phyloP scores from a whole-genome alignment of 495 filamentous ascomycete genomes.

The Neurospora sp. region DNA sequence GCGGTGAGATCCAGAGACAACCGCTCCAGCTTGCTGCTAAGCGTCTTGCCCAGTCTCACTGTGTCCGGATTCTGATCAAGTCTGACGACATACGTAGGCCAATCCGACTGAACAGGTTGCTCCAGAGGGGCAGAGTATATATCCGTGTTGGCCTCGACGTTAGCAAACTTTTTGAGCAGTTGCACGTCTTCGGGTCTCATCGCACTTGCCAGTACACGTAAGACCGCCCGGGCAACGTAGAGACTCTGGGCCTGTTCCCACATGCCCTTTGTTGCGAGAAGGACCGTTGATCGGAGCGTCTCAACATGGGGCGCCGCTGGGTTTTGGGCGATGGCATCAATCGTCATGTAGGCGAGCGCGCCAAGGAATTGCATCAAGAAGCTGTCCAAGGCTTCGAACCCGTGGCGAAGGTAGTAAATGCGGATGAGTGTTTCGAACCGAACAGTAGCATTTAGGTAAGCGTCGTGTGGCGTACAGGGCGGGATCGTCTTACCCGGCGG shows the following conservation, averaged over 20 bases:
- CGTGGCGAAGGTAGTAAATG: conserved; percentile 33
- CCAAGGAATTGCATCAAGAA: conserved; percentile 27
- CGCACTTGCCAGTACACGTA: conserved; percentile 11
- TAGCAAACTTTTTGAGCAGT: conserved; percentile 12
- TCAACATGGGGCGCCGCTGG: conserved; percentile 10
- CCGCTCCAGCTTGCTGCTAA: conserved; percentile 8
- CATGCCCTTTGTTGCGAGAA: conserved; percentile 28
- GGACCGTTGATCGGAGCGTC: conserved; percentile 19
- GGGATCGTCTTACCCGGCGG: neutral
- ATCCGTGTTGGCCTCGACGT: conserved; percentile 10
- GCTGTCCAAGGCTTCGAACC: conserved; percentile 24
- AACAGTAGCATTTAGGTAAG: conserved; percentile 16
- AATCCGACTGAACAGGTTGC: conserved; percentile 15
- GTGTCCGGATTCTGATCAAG: conserved; percentile 8
- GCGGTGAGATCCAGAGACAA: conserved; percentile 7
- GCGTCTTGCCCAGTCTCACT: conserved; percentile 1
- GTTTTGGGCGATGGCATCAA: conserved; percentile 15
- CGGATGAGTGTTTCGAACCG: conserved; percentile 27
- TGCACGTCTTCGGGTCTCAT: conserved; percentile 17
- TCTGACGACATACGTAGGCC: conserved; percentile 13
- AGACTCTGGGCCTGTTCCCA: conserved; percentile 23
- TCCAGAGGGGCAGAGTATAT: conserved; percentile 11
- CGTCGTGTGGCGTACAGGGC: conserved; percentile 8
- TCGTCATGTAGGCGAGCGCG: conserved; percentile 18
- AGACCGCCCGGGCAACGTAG: conserved; percentile 17